Evolutionary conservation across 2,329 filamentous ascomycete genomes (phyloP).

Genomic region (Byssothecium circinans): DNA sequence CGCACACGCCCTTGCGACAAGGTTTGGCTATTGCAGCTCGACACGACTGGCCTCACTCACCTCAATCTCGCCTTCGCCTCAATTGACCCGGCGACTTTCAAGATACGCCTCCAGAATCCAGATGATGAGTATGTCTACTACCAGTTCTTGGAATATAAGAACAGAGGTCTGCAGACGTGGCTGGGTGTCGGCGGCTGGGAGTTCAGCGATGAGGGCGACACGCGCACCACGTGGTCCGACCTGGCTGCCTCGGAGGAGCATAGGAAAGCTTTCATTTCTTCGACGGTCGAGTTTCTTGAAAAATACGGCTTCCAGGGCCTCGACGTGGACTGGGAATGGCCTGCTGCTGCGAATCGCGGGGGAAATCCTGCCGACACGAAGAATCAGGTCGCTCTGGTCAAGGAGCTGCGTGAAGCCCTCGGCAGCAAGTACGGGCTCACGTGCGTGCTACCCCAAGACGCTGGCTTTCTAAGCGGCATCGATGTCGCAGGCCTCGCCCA

Average conservation of each 20-base stretch:
- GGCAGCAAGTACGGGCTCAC: slow-evolving; percentile 24
- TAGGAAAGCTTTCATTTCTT: slow-evolving; percentile 15
- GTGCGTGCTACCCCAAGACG: slow-evolving; percentile 29
- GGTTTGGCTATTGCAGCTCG: slow-evolving; percentile 24
- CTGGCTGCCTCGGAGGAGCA: slow-evolving; percentile 34
- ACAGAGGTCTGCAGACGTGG: slow-evolving; percentile 32
- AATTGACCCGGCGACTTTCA: slow-evolving; percentile 44
- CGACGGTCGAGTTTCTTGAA: slow-evolving; percentile 5
- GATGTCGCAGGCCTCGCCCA: slow-evolving; percentile 26
- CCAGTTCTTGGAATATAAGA: slow-evolving; percentile 18
- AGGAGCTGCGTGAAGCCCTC: slow-evolving; percentile 23
- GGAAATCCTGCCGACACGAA: slow-evolving; percentile 41
- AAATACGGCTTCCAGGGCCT: slow-evolving; percentile 19
- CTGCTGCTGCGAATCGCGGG: slow-evolving; percentile 33
- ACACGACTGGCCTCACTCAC: slow-evolving; percentile 26
- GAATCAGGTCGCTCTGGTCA: slow-evolving; percentile 21
- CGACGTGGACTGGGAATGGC: slow-evolving; percentile 49
- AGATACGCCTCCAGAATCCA: slow-evolving; percentile 15
- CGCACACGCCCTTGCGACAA: slow-evolving; percentile 23
- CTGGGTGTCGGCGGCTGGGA: slow-evolving; percentile 49
- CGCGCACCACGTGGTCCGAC: slow-evolving; percentile 40
- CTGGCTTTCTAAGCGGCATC: slow-evolving; percentile 30
- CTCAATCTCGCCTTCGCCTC: slow-evolving; percentile 45
- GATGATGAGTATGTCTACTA: slow-evolving; percentile 21
- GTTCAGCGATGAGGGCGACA: slow-evolving; percentile 31